Evolutionary conservation across 2,329 filamentous ascomycete genomes (phyloP), one percentile per base, ranked within the genome.

Genomic region (Hypocreales sp.): DNA sequence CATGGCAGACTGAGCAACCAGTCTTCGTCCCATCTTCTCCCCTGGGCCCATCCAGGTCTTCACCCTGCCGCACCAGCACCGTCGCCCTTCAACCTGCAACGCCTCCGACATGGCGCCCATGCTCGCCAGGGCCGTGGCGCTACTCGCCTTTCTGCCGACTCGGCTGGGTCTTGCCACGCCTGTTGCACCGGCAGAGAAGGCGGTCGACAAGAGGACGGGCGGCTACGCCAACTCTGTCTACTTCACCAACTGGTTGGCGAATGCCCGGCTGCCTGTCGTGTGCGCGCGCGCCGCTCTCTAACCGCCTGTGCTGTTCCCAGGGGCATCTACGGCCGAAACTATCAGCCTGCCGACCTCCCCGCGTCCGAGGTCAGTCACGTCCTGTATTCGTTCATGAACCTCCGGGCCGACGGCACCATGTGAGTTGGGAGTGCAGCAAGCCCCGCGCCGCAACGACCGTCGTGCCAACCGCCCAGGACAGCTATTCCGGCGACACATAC

Each of bases 331-430:
- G 78, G 57, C 15, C 67, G 82, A 27, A 70, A 79, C 38, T 82
- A 78, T 46, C 66, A 79, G 30, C 77, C 80, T 0, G 64, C 76
- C 27, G 61, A 82, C 38, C 61, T 92, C 7, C 77, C 77, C 0
- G 69, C 62, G 15, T 60, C 69, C 3, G 60, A 82, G 35, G 55
- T 92, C 27, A 87, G 78, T 1, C 80, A 90, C 40, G 60, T 92
- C 2, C 61, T 92, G 3, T 92, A 71, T 42, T 67, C 83, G 3
- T 93, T 93, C 50, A 78, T 81, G 41, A 86, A 92, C 44, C 51
- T 92, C 12, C 59, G 61, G 7, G 47, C 67, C 1, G 68, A 77
- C 28, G 84, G 84, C 19, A 77, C 80, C 40, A 78, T 87, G 53
- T 77, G 64, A 44, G 61, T 48, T 6, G 10, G 9, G 5, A 2